Conservation (phyloP, 1,139 yeast genomes). For the Geotrichum carabidarum region DNA sequence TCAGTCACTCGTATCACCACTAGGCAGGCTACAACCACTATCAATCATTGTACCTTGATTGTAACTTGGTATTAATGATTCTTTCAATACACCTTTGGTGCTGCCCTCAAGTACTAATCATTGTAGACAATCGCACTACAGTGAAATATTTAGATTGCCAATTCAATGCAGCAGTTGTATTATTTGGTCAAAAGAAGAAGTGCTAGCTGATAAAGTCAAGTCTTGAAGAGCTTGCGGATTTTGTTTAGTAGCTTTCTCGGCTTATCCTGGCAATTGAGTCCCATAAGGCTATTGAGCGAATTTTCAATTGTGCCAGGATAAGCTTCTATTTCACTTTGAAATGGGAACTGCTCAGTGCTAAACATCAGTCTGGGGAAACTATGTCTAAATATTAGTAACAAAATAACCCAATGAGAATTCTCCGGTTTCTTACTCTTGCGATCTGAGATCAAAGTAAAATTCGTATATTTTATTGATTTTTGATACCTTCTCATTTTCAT, state of each 20-base stretch:
- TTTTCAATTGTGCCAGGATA: constrained; percentile 4
- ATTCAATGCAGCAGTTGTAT: too few relatives aligned
- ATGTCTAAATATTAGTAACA: background rate
- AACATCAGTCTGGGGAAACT: constrained; percentile 1
- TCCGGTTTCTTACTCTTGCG: constrained; percentile 5
- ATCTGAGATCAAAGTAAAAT: constrained; percentile 10
- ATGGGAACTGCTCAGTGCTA: constrained; percentile 6
- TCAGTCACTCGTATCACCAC: too few relatives aligned
- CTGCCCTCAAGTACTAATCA: too few relatives aligned
- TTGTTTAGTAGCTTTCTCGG: background rate
- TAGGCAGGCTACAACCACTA: too few relatives aligned
- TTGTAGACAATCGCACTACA: too few relatives aligned
- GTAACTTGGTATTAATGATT: too few relatives aligned
- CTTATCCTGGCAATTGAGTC: background rate
- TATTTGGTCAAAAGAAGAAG: too few relatives aligned
- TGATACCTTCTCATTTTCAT: constrained; percentile 2
- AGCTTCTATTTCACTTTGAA: constrained; percentile 1
- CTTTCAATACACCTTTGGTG: too few relatives aligned
- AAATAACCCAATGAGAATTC: background rate
- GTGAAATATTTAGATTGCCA: too few relatives aligned
- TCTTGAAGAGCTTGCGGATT: background rate
- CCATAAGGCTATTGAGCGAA: background rate
- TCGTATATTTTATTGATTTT: constrained; percentile 11
- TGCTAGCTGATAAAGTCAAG: background rate
- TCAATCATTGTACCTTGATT: too few relatives aligned